A percentile compares a stretch with the other conserved stretches of the same genome.
Evolutionary conservation across 106 monocot species (phyloP).

Genomic region (Dendrobium catenatum): DNA sequence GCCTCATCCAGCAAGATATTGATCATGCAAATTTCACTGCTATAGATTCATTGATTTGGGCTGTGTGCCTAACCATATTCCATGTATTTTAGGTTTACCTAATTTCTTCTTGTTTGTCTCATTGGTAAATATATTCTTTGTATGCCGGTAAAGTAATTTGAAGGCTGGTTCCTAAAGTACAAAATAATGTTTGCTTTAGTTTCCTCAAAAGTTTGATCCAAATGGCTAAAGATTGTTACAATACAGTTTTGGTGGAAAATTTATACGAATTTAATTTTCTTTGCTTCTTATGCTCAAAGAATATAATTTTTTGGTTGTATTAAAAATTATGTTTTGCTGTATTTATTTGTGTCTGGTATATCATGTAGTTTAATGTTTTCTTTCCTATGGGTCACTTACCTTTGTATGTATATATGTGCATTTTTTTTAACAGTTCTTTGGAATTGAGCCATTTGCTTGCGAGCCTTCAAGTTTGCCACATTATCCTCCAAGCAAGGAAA

Average conservation of each 20-base stretch:
- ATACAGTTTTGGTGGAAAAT: neutral
- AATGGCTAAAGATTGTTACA: neutral
- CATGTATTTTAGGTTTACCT: too few relatives aligned
- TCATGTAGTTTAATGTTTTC: neutral
- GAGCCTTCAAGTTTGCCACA: slow-evolving; percentile 63
- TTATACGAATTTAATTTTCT: neutral
- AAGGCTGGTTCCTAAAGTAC: neutral
- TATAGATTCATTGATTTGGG: neutral
- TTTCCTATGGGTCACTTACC: neutral
- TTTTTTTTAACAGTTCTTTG: slow-evolving; percentile 41
- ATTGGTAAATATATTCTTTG: neutral
- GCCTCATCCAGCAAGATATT: neutral
- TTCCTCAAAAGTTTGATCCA: neutral
- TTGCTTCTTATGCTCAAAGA: neutral
- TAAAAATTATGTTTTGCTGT: neutral
- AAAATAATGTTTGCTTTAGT: neutral
- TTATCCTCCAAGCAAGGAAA: slow-evolving; percentile 49
- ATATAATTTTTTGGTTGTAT: neutral
- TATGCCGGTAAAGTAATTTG: neutral
- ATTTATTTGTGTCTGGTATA: neutral
- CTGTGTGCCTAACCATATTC: neutral
- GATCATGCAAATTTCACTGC: neutral
- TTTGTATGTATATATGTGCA: neutral
- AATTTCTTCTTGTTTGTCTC: neutral
- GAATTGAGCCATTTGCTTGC: slow-evolving; percentile 46